A percentile compares a stretch with the other conserved stretches of the same genome.
phyloP scores from a whole-genome alignment of 169 alveolate species.

The Eimeria sp. region DNA sequence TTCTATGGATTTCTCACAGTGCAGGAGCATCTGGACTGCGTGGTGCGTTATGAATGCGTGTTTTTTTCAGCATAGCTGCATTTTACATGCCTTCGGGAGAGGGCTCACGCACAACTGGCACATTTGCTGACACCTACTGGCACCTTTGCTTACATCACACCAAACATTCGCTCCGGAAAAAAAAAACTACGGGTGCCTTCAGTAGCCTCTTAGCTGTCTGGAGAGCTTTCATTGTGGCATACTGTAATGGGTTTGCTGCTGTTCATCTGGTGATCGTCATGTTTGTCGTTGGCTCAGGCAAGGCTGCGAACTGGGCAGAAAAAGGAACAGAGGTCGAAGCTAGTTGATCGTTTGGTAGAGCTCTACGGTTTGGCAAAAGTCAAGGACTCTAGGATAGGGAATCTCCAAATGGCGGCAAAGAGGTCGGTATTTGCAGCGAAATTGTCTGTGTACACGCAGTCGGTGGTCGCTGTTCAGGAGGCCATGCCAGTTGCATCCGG shows the following conservation, averaged over 20 bases:
- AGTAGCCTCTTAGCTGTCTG: background rate
- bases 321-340: slow-evolving; percentile 79
- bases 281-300: slow-evolving; percentile 68
- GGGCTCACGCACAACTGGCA: background rate
- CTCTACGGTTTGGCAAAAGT: slow-evolving; percentile 86
- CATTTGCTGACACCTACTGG: background rate
- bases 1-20: slow-evolving; percentile 90
- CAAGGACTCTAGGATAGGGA: slow-evolving; percentile 89
- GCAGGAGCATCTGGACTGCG: slow-evolving; percentile 85
- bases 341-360: slow-evolving; percentile 86
- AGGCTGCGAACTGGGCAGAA: slow-evolving; percentile 84
- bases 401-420: slow-evolving; percentile 84
- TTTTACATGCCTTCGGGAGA: background rate
- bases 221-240: background rate
- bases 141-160: background rate
- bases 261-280: background rate
- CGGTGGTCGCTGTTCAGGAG: background rate
- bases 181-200: background rate
- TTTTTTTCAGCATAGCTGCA: background rate
- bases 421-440: slow-evolving; percentile 2
- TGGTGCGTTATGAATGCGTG: slow-evolving; percentile 32
- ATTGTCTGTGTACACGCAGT: background rate
- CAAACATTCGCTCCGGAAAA: background rate
- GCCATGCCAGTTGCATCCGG: background rate
- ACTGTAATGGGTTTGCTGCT: background rate